Conservation (phyloP, 1,284 basidiomycete species). For the Ustilago xerochloae region DNA sequence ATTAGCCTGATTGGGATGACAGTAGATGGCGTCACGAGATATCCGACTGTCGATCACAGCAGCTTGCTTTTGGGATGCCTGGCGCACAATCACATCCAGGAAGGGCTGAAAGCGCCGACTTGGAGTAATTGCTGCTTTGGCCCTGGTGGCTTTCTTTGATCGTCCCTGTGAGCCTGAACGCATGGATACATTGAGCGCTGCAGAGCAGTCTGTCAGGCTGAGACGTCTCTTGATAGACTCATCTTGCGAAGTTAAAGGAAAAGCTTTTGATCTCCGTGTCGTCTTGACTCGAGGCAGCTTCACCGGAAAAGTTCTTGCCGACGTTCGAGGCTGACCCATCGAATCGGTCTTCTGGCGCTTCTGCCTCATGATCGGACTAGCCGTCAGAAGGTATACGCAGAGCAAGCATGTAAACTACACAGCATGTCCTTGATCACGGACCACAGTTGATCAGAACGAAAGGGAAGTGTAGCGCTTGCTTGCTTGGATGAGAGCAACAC, state of each 20-base stretch:
- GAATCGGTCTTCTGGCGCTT: no score
- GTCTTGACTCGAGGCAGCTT: no score
- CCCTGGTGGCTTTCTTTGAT: neutral
- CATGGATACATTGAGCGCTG: neutral
- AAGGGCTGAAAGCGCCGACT: neutral
- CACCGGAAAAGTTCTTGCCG: no score
- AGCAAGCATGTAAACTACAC: neutral
- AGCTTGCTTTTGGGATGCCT: neutral
- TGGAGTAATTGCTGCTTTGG: neutral
- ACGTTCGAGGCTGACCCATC: no score
- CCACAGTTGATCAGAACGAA: no score
- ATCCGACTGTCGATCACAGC: neutral
- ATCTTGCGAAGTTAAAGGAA: no score
- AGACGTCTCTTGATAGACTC: neutral
- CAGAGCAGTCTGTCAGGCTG: neutral
- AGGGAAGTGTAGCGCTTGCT: no score
- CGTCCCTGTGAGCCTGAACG: neutral
- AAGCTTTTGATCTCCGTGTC: no score
- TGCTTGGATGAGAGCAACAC: no score
- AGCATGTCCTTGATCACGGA: no score
- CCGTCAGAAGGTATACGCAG: no score
- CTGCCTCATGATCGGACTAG: no score
- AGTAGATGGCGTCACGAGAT: neutral
- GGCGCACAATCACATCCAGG: constrained; percentile 6
- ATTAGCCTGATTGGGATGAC: constrained; percentile 1